These are phyloP conservation scores for Potentilla sterilis DNA, from an alignment of 306 rosid genomes.

Conservation along the genomic window DNA sequence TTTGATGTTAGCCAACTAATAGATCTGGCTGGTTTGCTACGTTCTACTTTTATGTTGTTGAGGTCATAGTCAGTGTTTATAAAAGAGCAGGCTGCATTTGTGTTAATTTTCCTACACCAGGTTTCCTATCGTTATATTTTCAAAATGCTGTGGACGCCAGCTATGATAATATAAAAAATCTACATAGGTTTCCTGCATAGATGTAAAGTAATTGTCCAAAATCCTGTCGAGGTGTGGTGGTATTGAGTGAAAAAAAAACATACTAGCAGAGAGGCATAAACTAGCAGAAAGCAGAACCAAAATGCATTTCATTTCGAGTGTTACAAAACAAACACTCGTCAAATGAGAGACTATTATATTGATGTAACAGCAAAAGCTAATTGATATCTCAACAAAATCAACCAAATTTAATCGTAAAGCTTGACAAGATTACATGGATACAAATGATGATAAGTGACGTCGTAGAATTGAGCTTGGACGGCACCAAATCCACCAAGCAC, in stretches of 20 bases:
- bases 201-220: too few species aligned
- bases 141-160: too few species aligned
- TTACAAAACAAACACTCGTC: not conserved
- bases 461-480: not conserved
- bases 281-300: not conserved
- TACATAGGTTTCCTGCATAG: too few species aligned
- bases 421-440: not conserved
- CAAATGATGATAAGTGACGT: not conserved
- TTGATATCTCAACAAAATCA: not conserved
- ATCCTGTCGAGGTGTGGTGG: not conserved
- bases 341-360: not conserved
- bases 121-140: too few species aligned
- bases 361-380: not conserved
- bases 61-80: too few species aligned
- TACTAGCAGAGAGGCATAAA: too few species aligned
- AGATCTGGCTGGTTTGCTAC: too few species aligned
- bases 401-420: not conserved
- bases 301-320: not conserved
- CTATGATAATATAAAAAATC: too few species aligned
- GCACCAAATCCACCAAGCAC: not conserved
- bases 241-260: not conserved
- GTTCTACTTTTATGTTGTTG: too few species aligned
- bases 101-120: too few species aligned
- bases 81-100: too few species aligned
- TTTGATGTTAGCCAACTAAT: too few species aligned